Percentiles rank a stretch among this genome's conserved stretches.
phyloP scores from a whole-genome alignment of 495 filamentous ascomycete species.

The Penicillium psychrofluorescens region DNA sequence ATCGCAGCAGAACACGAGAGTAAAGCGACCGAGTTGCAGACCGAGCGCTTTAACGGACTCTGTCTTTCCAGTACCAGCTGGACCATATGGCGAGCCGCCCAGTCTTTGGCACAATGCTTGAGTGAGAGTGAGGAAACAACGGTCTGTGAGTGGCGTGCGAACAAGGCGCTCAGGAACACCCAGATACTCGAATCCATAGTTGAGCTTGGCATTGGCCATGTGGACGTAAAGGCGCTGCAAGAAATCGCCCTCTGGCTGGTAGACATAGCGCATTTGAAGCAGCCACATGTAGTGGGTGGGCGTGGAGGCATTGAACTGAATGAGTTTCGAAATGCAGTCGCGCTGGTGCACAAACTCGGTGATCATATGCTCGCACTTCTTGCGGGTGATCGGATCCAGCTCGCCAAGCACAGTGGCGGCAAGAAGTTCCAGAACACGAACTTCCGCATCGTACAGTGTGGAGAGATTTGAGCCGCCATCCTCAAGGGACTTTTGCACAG shows the following conservation, averaged over 20 bases:
- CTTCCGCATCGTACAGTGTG: constrained; percentile 63
- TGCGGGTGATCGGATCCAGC: constrained; percentile 75
- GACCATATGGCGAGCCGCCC: constrained; percentile 94
- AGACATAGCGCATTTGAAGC: constrained; percentile 96
- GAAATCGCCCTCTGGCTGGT: constrained; percentile 70
- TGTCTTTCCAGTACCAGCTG: constrained; percentile 98
- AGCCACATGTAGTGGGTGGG: constrained; percentile 86
- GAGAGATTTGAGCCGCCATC: constrained; percentile 61
- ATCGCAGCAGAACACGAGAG: constrained; percentile 96
- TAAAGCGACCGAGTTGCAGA: constrained; percentile 93
- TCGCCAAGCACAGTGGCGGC: constrained; percentile 87
- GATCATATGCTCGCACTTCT: constrained; percentile 98
- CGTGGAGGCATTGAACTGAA: constrained; percentile 64
- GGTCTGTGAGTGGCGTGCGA: constrained; percentile 90
- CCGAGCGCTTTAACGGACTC: constrained; percentile 98
- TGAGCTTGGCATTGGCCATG: constrained; percentile 94
- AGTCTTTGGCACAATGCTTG: constrained; percentile 92
- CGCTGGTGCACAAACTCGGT: constrained; percentile 98
- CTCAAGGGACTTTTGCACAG: constrained; percentile 67
- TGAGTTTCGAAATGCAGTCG: constrained; percentile 79
- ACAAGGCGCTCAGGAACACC: constrained; percentile 94
- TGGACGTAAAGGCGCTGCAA: constrained; percentile 79
- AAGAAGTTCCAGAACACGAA: constrained; percentile 72
- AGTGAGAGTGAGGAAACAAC: constrained; percentile 95
- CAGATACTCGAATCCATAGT: constrained; percentile 96